Base-by-base conservation (phyloP, 257 asterid species). In the Hygrophila difformis region DNA sequence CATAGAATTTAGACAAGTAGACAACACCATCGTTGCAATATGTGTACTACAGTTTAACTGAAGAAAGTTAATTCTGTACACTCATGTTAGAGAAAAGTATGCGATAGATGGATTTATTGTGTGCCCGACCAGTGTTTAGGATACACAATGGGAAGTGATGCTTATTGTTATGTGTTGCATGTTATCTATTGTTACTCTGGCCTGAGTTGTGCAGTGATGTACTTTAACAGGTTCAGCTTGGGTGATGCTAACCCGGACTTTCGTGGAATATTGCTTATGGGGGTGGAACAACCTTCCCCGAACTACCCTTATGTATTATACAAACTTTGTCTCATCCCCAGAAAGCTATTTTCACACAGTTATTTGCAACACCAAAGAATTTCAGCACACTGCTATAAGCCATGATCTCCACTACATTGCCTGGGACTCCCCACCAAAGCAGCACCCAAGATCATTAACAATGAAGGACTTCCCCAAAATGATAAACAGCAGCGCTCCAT, bases 351-450 rank as follows among this genome's bases (percentile, higher is more conserved):
- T 91, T 22, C 99, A 91, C 67, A 91, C 99, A 0, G 81, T 86
- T 28, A 81, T 91, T 22, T 91, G 99, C 83, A 91, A 86, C 70
- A 70, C 84, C 1, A 66, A 70, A 15, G 88, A 78, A 63, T 91
- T 91, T 18, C 81, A 61, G 16, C 53, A 53, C 57, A 82, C 95
- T 7, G 93, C 96, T 9, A 48, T 91, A 61, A 71, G 84, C 36
- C 99, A 91, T 9, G 99, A 91, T 53, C 88, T 91, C 43, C 99
- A 91, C 61, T 91, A 86, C 74, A 91, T 91, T 28, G 95, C 95
- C 8, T 91, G 99, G 99, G 99, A 91, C 70, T 57, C 61, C 22
- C 99, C 99, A 40, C 99, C 99, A 10, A 91, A 82, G 78, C 99
- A 91, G 69, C 99, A 91, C 55, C 99, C 99, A 12, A 57, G 76